These are phyloP conservation scores for Elongisporangium prolatum DNA, from an alignment of 352 stramenopile genomes.

Conservation along the genomic window DNA sequence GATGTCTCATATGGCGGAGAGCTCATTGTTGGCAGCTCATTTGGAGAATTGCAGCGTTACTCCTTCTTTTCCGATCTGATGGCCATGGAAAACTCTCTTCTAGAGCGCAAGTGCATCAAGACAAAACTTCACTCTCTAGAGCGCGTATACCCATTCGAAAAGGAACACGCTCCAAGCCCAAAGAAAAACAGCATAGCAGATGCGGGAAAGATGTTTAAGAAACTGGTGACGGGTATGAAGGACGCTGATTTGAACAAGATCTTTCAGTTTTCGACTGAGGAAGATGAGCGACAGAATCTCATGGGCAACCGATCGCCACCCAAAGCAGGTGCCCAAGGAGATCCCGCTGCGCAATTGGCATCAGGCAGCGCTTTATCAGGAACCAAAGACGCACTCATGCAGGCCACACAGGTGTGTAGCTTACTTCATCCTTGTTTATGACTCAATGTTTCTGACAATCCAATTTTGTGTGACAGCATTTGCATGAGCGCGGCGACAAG, in stretches of 20 bases:
- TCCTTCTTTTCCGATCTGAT: constrained; percentile 51
- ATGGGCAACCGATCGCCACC: constrained; percentile 38
- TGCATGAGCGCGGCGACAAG: constrained; percentile 76
- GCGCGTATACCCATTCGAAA: constrained; percentile 22
- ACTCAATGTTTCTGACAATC: background rate
- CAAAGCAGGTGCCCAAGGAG: constrained; percentile 11
- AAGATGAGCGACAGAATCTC: constrained; percentile 47
- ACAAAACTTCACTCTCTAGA: constrained; percentile 38
- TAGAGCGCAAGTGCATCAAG: constrained; percentile 50
- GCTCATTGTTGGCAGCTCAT: constrained; percentile 49
- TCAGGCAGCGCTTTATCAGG: constrained; percentile 8
- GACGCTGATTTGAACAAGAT: constrained; percentile 67
- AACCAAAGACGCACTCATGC: constrained; percentile 61
- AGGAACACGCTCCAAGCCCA: constrained; percentile 20
- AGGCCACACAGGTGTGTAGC: constrained; percentile 55
- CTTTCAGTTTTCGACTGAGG: constrained; percentile 65
- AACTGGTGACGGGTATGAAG: constrained; percentile 58
- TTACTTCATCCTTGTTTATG: constrained; percentile 3
- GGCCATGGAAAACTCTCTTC: constrained; percentile 47
- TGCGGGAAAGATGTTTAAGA: constrained; percentile 66
- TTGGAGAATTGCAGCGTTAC: constrained; percentile 65
- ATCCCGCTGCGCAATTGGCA: background rate
- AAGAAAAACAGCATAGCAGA: constrained; percentile 51
- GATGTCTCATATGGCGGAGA: constrained; percentile 47
- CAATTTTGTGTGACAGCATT: constrained; percentile 32